Evolutionary conservation across 2,329 filamentous ascomycete genomes (phyloP).

Genomic region (Fusarium siculi): DNA sequence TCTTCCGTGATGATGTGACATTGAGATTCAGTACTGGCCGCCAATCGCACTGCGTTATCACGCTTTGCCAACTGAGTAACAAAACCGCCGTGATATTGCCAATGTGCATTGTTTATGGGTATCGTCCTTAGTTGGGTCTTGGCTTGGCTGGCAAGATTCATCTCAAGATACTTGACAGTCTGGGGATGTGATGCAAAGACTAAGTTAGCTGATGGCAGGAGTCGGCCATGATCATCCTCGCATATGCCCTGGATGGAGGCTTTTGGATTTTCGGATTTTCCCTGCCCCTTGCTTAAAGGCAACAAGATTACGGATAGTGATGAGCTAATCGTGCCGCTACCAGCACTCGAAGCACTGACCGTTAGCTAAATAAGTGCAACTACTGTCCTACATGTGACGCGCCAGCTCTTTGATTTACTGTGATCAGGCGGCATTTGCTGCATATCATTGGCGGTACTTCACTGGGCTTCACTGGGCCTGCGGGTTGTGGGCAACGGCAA

Average conservation of each 20-base stretch:
- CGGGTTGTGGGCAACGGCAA: constrained; percentile 23
- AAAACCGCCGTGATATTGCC: constrained; percentile 16
- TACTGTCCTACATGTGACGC: constrained; percentile 15
- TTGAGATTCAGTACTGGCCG: constrained; percentile 20
- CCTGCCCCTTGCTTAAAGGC: constrained; percentile 1
- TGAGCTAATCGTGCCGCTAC: constrained; percentile 24
- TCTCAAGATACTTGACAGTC: constrained; percentile 1
- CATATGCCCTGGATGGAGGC: constrained; percentile 1
- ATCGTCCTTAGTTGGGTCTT: neutral
- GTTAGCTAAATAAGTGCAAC: neutral
- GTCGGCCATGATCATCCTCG: neutral
- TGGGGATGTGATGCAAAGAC: constrained; percentile 20
- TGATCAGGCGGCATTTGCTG: constrained; percentile 14
- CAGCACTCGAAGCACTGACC: constrained; percentile 15
- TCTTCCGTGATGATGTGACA: constrained; percentile 26
- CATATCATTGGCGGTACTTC: constrained; percentile 24
- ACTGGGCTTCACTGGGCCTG: constrained; percentile 12
- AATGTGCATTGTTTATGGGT: constrained; percentile 18
- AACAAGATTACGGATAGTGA: constrained; percentile 4
- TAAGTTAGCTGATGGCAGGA: constrained; percentile 5
- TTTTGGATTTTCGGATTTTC: constrained; percentile 14
- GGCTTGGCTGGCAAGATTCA: constrained; percentile 3
- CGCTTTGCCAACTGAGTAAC: constrained; percentile 11
- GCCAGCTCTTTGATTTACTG: constrained; percentile 19
- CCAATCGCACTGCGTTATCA: constrained; percentile 22